Percentiles rank a stretch among this genome's conserved stretches.
Conservation (phyloP, 1,139 yeast genomes). For the Meyerozyma athensensis region DNA sequence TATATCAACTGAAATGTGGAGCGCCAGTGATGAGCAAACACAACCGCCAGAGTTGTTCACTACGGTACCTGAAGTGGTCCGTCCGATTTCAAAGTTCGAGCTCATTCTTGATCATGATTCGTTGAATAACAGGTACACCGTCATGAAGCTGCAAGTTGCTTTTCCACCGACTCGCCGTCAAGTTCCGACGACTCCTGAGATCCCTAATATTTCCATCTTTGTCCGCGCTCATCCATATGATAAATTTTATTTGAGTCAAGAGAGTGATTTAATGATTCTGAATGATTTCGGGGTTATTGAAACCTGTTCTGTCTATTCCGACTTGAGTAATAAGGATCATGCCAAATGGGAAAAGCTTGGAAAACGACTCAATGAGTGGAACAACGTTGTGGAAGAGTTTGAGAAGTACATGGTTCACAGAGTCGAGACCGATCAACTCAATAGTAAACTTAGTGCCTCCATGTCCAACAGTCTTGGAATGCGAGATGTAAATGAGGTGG, state of each 20-base stretch:
- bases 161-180: constrained; percentile 2
- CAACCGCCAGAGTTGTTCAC: constrained; percentile 44
- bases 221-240: constrained; percentile 28
- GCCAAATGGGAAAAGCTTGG: constrained; percentile 39
- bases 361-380: constrained; percentile 65
- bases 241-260: constrained; percentile 30
- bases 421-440: constrained; percentile 33
- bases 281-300: constrained; percentile 13
- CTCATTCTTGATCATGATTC: constrained; percentile 41
- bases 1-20: constrained; percentile 5
- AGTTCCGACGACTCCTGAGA: constrained; percentile 20
- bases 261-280: constrained; percentile 16
- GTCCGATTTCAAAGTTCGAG: constrained; percentile 47
- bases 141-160: constrained; percentile 13
- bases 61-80: constrained; percentile 42
- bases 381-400: constrained; percentile 50
- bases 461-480: background rate
- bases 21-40: constrained; percentile 9
- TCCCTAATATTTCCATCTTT: constrained; percentile 35
- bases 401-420: constrained; percentile 46
- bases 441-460: constrained; percentile 7
- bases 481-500: constrained; percentile 23
- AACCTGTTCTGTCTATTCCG: constrained; percentile 6
- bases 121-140: constrained; percentile 28
- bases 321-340: constrained; percentile 2